Conservation (phyloP, 768 basidiomycete species). For the Pisolithus orientalis region DNA sequence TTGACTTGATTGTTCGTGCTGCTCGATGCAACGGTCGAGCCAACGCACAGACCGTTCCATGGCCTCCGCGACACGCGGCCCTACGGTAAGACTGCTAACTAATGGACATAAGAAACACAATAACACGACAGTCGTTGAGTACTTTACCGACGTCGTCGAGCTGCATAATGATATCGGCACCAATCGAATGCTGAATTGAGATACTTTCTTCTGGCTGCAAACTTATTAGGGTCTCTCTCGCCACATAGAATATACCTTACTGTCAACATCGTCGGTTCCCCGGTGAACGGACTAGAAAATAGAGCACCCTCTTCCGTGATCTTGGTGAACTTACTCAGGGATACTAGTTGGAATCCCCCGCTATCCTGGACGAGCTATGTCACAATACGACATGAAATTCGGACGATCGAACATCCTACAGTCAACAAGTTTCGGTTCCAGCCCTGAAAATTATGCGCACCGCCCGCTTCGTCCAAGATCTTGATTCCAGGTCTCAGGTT, state of each 20-base stretch:
- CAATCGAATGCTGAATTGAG: conserved; percentile 83
- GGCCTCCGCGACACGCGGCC: conserved; percentile 78
- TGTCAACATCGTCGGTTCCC: conserved; percentile 83
- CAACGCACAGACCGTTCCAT: conserved; percentile 86
- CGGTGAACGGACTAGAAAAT: conserved; percentile 80
- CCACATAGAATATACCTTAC: conserved; percentile 34
- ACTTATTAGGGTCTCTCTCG: conserved; percentile 1
- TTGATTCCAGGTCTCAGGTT: conserved; percentile 79
- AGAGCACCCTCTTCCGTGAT: conserved; percentile 88
- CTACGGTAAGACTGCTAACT: conserved; percentile 78
- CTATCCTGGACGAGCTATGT: conserved; percentile 52
- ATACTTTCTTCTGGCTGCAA: conserved; percentile 85
- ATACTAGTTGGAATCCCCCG: conserved; percentile 86
- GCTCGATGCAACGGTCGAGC: conserved; percentile 82
- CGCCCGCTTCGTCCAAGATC: conserved; percentile 68
- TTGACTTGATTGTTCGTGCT: conserved; percentile 65
- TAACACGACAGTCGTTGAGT: not conserved
- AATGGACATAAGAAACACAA: conserved; percentile 6
- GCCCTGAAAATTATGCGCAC: conserved; percentile 87
- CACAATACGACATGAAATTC: not conserved
- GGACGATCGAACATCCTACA: conserved; percentile 32
- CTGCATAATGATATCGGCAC: conserved; percentile 94
- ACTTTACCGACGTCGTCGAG: conserved; percentile 82
- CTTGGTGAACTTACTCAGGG: conserved; percentile 74
- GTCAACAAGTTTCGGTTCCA: conserved; percentile 85